Evolutionary conservation across 2,329 filamentous ascomycete species (phyloP), one percentile per base, ranked within the genome.

Genomic region (Plenodomus lindquistii): DNA sequence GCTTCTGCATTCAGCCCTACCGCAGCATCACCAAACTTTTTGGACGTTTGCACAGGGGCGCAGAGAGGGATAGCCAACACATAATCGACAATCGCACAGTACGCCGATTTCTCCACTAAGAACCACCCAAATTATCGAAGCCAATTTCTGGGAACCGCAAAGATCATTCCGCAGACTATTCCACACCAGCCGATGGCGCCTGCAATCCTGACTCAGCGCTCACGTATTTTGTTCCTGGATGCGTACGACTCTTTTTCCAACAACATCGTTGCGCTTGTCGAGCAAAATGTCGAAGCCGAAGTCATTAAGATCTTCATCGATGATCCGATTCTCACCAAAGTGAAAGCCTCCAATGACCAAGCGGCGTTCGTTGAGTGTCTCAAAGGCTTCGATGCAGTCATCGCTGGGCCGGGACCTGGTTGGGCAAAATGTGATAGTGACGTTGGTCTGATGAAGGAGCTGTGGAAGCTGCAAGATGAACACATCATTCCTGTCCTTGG

Each of bases 241-340:
- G 92, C 93, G 54, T 96, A 96, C 74, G 94, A 99, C 76, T 97
- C 92, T 36, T 99, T 97, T 74, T 90, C 91, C 46, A 92, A 96
- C 75, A 97, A 97, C 75, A 94, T 97, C 63, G 85, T 95, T 44
- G 86, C 89, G 5, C 82, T 96, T 27, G 80, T 97, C 39, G 82
- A 87, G 60, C 84, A 86, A 3, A 79, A 84, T 3, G 79, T 96
- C 8, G 75, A 80, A 50, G 87, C 83, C 17, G 78, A 85, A 15
- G 86, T 96, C 27, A 82, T 82, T 38, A 82, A 88, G 37, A 78
- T 96, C 50, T 84, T 83, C 54, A 91, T 95, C 60, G 89, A 79
- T 50, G 75, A 79, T 16, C 36, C 57, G 16, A 16, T 44, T 17
- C 39, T 54, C 34, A 18, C 46, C 22, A 43, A 40, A 24, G 16